Evolutionary conservation across 352 stramenopile species (phyloP), one percentile per base, ranked within the genome.

Genomic region (Phytophthora kernoviae): DNA sequence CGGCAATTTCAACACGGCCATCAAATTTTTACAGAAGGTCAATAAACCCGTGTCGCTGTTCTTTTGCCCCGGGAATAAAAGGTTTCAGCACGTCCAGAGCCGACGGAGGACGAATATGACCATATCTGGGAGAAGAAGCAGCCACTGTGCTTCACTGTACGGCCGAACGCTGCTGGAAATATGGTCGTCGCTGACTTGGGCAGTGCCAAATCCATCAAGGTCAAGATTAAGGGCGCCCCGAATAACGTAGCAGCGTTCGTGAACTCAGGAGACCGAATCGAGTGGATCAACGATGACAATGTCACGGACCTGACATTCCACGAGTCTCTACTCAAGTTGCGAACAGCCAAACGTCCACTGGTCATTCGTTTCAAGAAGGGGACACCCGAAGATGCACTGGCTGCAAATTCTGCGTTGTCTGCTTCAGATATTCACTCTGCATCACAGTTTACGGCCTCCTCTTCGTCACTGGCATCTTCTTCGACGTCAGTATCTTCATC

Each of bases 81-180:
- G 57, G 47, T 81, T 21, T 94, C 84, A 15, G 70, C 75, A 17
- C 87, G 84, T 3, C 87, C 87, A 5, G 84, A 96, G 1, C 50
- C 82, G 1, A 58, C 68, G 0, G 69, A 70, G 4, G 84, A 96
- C 48, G 87, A 96, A 43, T 96, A 93, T 47, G 87, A 96, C 22
- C 87, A 96, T 44, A 70, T 91, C 12, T 96, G 87, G 87, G 87
- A 96, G 54, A 96, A 96, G 78, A 96, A 96, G 58, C 87, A 96
- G 34, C 75, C 87, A 14, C 68, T 96, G 42, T 81, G 67, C 15
- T 96, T 96, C 36, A 96, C 87, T 0, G 82, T 96, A 32, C 84
- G 84, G 34, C 79, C 84, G 4, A 83, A 84, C 40, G 59, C 68
- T 27, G 72, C 73, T 20, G 83, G 84, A 1, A 65, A 81, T 32